Percentiles rank a stretch among this genome's conserved stretches.
phyloP scores from a whole-genome alignment of 192 early-diverging fungal species.

The Backusella morwellensis region DNA sequence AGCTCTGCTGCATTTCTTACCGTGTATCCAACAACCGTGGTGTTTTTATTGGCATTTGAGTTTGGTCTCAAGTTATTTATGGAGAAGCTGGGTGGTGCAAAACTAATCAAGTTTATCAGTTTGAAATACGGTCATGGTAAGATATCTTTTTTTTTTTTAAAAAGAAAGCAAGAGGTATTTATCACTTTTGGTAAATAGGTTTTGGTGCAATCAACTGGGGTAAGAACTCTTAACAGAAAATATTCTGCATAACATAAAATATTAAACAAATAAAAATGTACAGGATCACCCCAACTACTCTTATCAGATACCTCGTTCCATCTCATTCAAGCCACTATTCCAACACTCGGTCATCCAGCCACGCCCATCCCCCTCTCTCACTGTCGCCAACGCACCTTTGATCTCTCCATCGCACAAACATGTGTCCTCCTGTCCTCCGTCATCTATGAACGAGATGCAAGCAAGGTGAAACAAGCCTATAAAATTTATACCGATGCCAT shows the following conservation, averaged over 20 bases:
- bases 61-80: conserved; percentile 22
- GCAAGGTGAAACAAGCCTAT: conserved; percentile 36
- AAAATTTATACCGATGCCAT: background rate
- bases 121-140: conserved; percentile 27
- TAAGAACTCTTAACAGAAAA: background rate
- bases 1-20: conserved; percentile 24
- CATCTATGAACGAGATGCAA: conserved; percentile 45
- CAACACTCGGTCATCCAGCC: conserved; percentile 13
- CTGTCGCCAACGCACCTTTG: conserved; percentile 18
- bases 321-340: conserved; percentile 14
- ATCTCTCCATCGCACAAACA: conserved; percentile 36
- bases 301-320: background rate
- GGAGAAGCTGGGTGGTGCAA: conserved; percentile 19
- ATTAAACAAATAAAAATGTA: background rate
- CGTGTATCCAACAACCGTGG: conserved; percentile 22
- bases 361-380: background rate
- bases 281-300: background rate
- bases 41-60: conserved; percentile 17
- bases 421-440: conserved; percentile 40
- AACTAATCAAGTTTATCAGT: conserved; percentile 8
- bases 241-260: no score
- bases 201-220: conserved; percentile 40
- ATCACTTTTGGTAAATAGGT: conserved; percentile 1
- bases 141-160: background rate
- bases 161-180: background rate